Base-by-base conservation (phyloP, 148 eudicot genomes). In the Rhododendron mucronatum region DNA sequence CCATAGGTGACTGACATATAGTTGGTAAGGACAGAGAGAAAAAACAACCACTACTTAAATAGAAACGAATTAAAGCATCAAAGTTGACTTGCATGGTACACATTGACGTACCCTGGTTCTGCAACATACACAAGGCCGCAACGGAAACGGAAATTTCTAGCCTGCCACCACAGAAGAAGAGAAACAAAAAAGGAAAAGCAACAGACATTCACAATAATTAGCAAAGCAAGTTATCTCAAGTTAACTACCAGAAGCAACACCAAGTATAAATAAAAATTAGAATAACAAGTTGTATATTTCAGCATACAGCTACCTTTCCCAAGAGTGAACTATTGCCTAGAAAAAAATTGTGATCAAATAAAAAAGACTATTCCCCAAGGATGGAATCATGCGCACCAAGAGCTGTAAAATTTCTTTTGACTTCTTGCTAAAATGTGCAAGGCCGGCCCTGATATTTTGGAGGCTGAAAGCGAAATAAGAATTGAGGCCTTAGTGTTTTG, bases 51-150 rank as follows among this genome's bases (percentile, higher is more conserved):
- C 26, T 30, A 21, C 14, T 74, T 74, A 2, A 61, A 76, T n/a
- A 74, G 30, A 78, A 76, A 16, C 61, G 61, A 33, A 63, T 67
- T 50, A 45, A 41, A 73, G 63, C n/a, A 44, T 77, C 80, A 77
- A 44, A 9, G 28, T 41, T 23, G 63, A 47, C 65, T 48, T 18
- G 61, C 61, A 15, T 5, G 61, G 41, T 8, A 28, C 35, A 23
- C 59, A 80, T 47, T 67, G 81, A 63, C 93, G 76, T 93, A 95
- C 99, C 99, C 98, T 87, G 96, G 98, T 73, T 97, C 99, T 50
- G 98, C 93, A 89, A 97, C 98, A 88, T 97, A 97, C 51, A 97
- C 98, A 91, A 95, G 94, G 87, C 99, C 99, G 88, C 99, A 97
- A 57, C 89, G 92, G 84, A 97, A 97, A 65, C 96, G 93, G 85